phyloP scores from a whole-genome alignment of 2,329 filamentous ascomycete genomes.

The Talaromyces sp. region DNA sequence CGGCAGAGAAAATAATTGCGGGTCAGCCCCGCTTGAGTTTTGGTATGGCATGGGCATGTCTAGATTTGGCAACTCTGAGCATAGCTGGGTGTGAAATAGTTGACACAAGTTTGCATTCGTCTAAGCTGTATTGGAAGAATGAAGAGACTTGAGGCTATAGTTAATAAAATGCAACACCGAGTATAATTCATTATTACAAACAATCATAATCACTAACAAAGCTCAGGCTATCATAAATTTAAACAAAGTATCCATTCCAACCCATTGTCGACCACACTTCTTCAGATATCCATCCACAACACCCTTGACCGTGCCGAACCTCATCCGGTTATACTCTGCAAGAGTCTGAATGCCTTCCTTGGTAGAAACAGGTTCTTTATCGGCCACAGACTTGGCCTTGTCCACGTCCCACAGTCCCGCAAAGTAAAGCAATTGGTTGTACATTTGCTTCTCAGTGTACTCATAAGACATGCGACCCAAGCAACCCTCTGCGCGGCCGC shows the following conservation, averaged over 20 bases:
- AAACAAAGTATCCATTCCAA: slow-evolving; percentile 88
- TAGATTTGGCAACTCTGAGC: neutral
- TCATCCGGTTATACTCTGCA: slow-evolving; percentile 72
- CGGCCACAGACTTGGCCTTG: slow-evolving; percentile 57
- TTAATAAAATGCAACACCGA: neutral
- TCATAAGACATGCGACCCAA: slow-evolving; percentile 84
- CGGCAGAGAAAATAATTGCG: slow-evolving; percentile 1
- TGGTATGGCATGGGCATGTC: too few species aligned
- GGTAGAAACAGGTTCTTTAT: slow-evolving; percentile 45
- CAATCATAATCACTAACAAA: slow-evolving; percentile 1
- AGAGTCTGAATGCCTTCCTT: slow-evolving; percentile 65
- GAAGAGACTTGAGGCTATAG: neutral
- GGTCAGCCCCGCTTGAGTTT: neutral
- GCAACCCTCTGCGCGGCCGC: slow-evolving; percentile 78
- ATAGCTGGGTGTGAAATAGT: neutral
- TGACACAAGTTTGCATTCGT: too few species aligned
- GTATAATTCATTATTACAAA: neutral
- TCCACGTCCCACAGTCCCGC: slow-evolving; percentile 84
- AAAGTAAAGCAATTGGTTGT: slow-evolving; percentile 92
- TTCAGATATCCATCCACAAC: slow-evolving; percentile 80
- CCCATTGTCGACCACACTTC: slow-evolving; percentile 87
- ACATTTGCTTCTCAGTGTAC: slow-evolving; percentile 80
- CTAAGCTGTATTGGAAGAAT: neutral
- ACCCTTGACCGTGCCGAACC: slow-evolving; percentile 70
- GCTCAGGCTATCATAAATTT: slow-evolving; percentile 33